Percentiles rank a stretch among this genome's conserved stretches.
Conservation (phyloP, 805 yeast genomes). For the Kazachstania psychrophila region DNA sequence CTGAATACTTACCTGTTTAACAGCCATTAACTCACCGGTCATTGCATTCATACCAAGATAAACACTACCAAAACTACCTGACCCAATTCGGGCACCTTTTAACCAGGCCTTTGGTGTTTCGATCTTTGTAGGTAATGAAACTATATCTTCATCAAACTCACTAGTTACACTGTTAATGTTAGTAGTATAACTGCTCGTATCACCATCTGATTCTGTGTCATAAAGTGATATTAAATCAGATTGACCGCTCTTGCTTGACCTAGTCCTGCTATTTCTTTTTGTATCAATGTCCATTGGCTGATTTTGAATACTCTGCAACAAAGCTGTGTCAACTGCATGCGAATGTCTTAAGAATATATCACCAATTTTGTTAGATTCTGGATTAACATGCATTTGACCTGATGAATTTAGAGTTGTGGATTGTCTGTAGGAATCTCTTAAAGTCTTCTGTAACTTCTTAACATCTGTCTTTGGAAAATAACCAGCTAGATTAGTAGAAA, state of each 20-base stretch:
- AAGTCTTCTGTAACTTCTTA: slow-evolving; percentile 63
- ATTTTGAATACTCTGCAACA: slow-evolving; percentile 25
- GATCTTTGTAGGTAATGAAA: slow-evolving; percentile 24
- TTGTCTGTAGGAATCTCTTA: slow-evolving; percentile 74
- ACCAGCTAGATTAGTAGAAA: slow-evolving; percentile 79
- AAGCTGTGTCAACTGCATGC: slow-evolving; percentile 44
- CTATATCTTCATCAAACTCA: slow-evolving; percentile 29
- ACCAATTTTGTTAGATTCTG: slow-evolving; percentile 47
- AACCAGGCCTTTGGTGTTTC: slow-evolving; percentile 78
- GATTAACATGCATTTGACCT: slow-evolving; percentile 21
- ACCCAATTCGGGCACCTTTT: slow-evolving; percentile 86
- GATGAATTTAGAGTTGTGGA: slow-evolving; percentile 45
- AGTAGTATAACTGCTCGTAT: no score
- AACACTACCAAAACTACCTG: slow-evolving; percentile 92
- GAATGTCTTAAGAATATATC: slow-evolving; percentile 51
- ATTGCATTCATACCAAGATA: slow-evolving; percentile 83
- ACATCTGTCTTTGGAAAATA: slow-evolving; percentile 82
- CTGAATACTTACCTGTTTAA: slow-evolving; percentile 74
- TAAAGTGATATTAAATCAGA: slow-evolving; percentile 2
- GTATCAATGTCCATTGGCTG: neutral
- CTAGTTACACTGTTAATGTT: no score
- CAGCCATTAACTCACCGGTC: slow-evolving; percentile 96
- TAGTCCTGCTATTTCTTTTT: slow-evolving; percentile 30
- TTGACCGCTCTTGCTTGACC: slow-evolving; percentile 7
- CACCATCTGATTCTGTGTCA: slow-evolving; percentile 3